Evolutionary conservation across 805 yeast species (phyloP), one percentile per base, ranked within the genome.

Genomic region (Spathaspora arborariae): DNA sequence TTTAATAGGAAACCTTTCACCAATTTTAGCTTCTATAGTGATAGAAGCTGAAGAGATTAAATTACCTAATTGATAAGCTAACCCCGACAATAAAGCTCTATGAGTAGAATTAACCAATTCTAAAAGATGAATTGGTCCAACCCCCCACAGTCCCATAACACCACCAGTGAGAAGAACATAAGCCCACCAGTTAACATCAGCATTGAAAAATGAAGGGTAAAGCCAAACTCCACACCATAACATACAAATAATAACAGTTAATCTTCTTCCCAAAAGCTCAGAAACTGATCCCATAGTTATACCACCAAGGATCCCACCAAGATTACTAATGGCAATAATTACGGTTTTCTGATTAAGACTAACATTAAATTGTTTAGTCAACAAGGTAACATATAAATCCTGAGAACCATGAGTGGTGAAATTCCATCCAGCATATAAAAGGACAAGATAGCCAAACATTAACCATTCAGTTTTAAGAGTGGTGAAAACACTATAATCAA

Each of bases 131-230:
- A 80, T 71, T 45, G 87, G 87, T 45, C 77, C 69, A 36, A 80
- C 81, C 56, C 86, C 87, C 83, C 85, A 82, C 22, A 82, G 80
- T 56, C 87, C 87, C 63, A 80, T 85, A 45, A 82, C 85, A 50
- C 75, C 78, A 57, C 78, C 78, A 57, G 81, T 86, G 48, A 81
- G 62, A 65, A 78, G 80, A 61, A 81, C 81, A 41, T 39, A 40
- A 5, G 44, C 42, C 16, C 44, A 85, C 4, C 55, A 42, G 30
- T 56, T 53, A 11, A 40, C 44, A 19, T 27, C 21, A 13, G 44
- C 34, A 16, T 62, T 48, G 47, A 60, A 65, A 3, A 66, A 68
- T 68, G 70, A 67, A 42, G 74, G 75, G 47, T 69, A 69, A 39
- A 69, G 64, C 64, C 68, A 59, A 30, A 72, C 72, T 20, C 69